Conservation (phyloP, 208 protist species). For the Borovskyia barvae region DNA sequence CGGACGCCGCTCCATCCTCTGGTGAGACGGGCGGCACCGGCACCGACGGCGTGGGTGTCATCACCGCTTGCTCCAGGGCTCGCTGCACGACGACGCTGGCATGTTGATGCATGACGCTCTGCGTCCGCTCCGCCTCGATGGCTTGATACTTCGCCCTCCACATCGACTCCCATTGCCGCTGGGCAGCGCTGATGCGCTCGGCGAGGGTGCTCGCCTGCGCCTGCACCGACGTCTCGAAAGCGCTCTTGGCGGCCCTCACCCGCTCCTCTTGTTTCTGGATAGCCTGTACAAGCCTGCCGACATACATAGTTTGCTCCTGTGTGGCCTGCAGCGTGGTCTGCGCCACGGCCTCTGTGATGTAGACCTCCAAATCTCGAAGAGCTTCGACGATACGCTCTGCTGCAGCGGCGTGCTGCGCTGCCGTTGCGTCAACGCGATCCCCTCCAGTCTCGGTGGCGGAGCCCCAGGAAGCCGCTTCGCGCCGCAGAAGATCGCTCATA, state of each 20-base stretch:
- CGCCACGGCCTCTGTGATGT: slow-evolving; percentile 45
- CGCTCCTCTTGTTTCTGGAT: slow-evolving; percentile 62
- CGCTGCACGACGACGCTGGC: slow-evolving; percentile 44
- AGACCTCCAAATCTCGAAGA: slow-evolving; percentile 39
- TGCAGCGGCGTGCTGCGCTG: slow-evolving; percentile 15
- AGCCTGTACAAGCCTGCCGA: slow-evolving; percentile 40
- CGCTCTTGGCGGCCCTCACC: slow-evolving; percentile 39
- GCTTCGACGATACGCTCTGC: slow-evolving; percentile 21
- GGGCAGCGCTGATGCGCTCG: slow-evolving; percentile 49
- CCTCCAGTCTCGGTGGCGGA: not conserved
- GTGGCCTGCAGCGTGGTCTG: slow-evolving; percentile 28
- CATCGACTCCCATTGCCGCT: slow-evolving; percentile 54
- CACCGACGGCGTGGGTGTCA: not conserved
- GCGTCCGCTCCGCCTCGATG: slow-evolving; percentile 42
- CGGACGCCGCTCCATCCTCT: not conserved
- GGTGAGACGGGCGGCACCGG: not conserved
- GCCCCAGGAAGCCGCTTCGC: slow-evolving; percentile 30
- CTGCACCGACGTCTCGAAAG: slow-evolving; percentile 47
- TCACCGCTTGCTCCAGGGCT: slow-evolving; percentile 45
- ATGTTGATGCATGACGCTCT: slow-evolving; percentile 35
- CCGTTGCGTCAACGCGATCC: slow-evolving; percentile 3
- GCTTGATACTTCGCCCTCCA: slow-evolving; percentile 50
- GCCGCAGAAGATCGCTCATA: slow-evolving; percentile 58
- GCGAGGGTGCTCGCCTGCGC: slow-evolving; percentile 48
- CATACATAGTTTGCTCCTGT: slow-evolving; percentile 42